phyloP scores from a whole-genome alignment of 2,329 filamentous ascomycete genomes.

The Spiromastix sp. region DNA sequence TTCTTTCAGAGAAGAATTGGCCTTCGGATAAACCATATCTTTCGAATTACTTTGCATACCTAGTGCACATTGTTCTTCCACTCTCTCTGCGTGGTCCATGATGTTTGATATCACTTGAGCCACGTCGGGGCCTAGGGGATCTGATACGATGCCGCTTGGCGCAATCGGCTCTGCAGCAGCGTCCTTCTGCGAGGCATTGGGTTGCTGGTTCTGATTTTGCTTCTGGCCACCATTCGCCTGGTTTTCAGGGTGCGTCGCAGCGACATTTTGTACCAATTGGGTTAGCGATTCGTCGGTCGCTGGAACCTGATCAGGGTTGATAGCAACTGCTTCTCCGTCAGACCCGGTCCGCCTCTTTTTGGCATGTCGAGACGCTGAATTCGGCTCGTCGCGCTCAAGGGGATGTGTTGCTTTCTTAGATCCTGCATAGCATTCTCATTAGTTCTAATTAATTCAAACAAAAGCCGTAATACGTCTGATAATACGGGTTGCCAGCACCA shows the following conservation, averaged over 20 bases:
- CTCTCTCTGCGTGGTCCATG: conserved; percentile 32
- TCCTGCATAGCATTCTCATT: conserved; percentile 6
- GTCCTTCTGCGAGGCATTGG: too few relatives aligned
- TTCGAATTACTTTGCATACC: conserved; percentile 20
- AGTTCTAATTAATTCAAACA: background rate
- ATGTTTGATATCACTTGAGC: conserved; percentile 32
- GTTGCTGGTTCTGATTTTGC: too few relatives aligned
- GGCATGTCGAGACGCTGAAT: conserved; percentile 23
- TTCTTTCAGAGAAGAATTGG: conserved; percentile 41
- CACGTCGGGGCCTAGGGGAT: conserved; percentile 24
- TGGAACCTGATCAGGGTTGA: background rate
- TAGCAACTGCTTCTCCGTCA: conserved; percentile 15
- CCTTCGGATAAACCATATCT: conserved; percentile 30
- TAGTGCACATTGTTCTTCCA: conserved; percentile 29
- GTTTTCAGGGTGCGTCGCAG: too few relatives aligned
- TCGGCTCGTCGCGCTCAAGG: conserved; percentile 21
- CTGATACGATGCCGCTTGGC: conserved; percentile 16
- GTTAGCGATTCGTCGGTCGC: conserved; percentile 6
- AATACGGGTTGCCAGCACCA: too few relatives aligned
- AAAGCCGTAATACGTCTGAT: too few relatives aligned
- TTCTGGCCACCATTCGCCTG: too few relatives aligned
- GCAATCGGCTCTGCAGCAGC: conserved; percentile 11
- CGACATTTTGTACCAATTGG: conserved; percentile 4
- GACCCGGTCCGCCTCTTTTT: conserved; percentile 32
- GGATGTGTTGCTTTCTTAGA: conserved; percentile 23